Conservation (phyloP, 345 rosid genomes). For the Tarenaya hassleriana region DNA sequence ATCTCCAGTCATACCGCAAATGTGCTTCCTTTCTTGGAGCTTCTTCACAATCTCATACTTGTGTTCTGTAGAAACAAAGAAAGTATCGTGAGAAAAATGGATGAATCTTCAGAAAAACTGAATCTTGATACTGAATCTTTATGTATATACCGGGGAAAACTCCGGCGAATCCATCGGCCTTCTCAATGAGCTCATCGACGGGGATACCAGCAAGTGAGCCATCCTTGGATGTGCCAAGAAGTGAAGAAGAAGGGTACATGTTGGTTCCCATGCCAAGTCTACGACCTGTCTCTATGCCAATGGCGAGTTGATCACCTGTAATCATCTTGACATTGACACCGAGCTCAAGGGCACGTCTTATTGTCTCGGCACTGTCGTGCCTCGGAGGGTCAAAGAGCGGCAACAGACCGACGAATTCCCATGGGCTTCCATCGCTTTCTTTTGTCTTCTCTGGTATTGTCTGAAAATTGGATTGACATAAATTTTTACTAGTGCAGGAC, state of each 20-base stretch:
- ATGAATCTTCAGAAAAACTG: no score
- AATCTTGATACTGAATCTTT: not conserved
- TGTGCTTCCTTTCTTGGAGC: conserved; percentile 71
- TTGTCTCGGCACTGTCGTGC: conserved; percentile 81
- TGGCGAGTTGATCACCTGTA: conserved; percentile 86
- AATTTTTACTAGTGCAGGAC: not conserved
- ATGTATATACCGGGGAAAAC: conserved; percentile 64
- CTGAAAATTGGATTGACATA: conserved; percentile 21
- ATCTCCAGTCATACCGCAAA: conserved; percentile 86
- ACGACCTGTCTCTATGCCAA: conserved; percentile 81
- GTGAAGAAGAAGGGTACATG: conserved; percentile 78
- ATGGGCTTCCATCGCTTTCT: conserved; percentile 63
- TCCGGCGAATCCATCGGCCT: conserved; percentile 84
- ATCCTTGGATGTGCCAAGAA: conserved; percentile 56
- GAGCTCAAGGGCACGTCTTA: conserved; percentile 67
- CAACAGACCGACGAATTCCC: conserved; percentile 90
- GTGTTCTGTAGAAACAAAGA: conserved; percentile 40
- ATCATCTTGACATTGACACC: conserved; percentile 90
- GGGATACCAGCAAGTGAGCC: conserved; percentile 47
- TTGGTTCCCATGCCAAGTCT: conserved; percentile 89
- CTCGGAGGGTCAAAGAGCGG: conserved; percentile 94
- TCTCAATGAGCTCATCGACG: conserved; percentile 65
- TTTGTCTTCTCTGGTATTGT: conserved; percentile 61
- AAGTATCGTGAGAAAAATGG: not conserved
- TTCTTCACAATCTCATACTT: conserved; percentile 73